Percentiles rank a stretch among this genome's conserved stretches.
phyloP scores from a whole-genome alignment of 192 early-diverging fungal genomes.

The Backusella parvicylindrica region DNA sequence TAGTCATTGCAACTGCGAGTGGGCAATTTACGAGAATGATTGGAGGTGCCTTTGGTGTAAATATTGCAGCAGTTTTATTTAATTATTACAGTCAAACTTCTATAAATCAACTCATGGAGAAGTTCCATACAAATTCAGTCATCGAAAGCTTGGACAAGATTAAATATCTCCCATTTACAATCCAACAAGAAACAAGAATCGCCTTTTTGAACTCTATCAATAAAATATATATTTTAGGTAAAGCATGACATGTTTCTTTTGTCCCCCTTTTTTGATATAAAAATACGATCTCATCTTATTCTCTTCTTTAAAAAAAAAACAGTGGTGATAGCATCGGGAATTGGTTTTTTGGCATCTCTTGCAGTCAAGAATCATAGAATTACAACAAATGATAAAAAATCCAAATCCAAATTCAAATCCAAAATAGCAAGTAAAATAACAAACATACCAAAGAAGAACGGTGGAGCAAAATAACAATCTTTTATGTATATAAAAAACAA shows the following conservation, averaged over 20 bases:
- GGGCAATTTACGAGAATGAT: slow-evolving; percentile 14
- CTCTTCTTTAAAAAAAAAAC: neutral
- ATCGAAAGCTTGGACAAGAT: neutral
- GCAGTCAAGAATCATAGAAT: neutral
- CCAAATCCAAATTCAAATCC: neutral
- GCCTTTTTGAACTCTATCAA: neutral
- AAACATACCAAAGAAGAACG: neutral
- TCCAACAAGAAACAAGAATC: neutral
- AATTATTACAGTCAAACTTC: neutral
- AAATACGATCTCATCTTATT: neutral
- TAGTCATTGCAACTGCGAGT: slow-evolving; percentile 10
- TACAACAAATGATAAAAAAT: too few species aligned
- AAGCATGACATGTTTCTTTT: neutral
- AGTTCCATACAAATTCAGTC: neutral
- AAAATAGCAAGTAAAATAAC: neutral
- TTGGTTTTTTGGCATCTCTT: neutral
- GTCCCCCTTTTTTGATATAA: neutral
- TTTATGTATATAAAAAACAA: neutral
- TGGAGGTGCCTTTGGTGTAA: neutral
- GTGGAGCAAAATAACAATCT: too few species aligned
- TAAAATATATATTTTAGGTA: neutral
- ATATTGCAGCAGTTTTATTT: neutral
- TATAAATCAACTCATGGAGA: neutral
- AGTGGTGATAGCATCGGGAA: neutral
- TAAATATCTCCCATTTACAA: neutral